Evolutionary conservation across 768 basidiomycete species (phyloP), one percentile per base, ranked within the genome.

Genomic region (Lactarius sp.): DNA sequence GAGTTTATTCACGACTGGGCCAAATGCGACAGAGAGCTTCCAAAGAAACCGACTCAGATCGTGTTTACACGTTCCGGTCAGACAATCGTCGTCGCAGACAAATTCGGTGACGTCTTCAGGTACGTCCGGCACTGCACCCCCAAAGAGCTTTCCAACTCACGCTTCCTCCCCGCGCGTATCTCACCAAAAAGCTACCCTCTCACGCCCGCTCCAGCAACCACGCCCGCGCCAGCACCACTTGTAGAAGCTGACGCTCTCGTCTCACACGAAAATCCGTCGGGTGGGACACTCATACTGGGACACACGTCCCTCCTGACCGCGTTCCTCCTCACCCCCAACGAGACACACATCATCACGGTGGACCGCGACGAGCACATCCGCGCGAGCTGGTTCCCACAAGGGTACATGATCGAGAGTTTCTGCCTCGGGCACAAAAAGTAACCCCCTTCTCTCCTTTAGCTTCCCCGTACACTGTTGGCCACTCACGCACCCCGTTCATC

Each of bases 321-420:
- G 0, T 87, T 90, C 73, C 70, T 87, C 50, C 81, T 96, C 59
- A 82, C 86, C 0, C 72, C 74, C 0, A 86, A 91, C 70, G 85
- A 87, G 68, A 80, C 79, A 57, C 86, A 81, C 71, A 86, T 99
- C 70, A 81, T 98, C 66, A 93, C 94, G 0, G 88, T 92, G 0
- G 97, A 98, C 71, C 78, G 97, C 51, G 97, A 99, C 71, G 97
- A 98, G 72, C 97, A 98, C 71, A 88, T 99, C 56, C 81, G 97
- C 59, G 82, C 96, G 16, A 94, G 91, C 70, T 84, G 90, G 83
- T 98, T 82, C 71, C 97, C 97, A 0, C 79, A 88, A 59, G 91
- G 94, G 18, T 90, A 87, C 68, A 82, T 82, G 50, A 90, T 98
- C 65, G 93, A 98, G 73, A 84, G 81, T 66, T 98, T 85, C 73